phyloP scores from a whole-genome alignment of 257 asterid genomes.

The Nicotiana otophora region DNA sequence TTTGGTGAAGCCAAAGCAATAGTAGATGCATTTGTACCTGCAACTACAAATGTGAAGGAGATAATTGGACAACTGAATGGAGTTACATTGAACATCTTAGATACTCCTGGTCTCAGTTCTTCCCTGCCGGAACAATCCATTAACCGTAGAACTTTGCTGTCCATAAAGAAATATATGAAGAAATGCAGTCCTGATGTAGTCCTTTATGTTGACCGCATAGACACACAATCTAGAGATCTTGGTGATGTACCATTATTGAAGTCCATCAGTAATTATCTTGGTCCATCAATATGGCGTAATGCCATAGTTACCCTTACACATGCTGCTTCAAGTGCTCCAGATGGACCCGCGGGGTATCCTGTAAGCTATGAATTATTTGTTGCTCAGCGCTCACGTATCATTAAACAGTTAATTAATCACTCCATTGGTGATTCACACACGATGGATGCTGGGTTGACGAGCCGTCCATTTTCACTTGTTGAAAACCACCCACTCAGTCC shows the following conservation, averaged over 20 bases:
- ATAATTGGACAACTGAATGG: constrained; percentile 44
- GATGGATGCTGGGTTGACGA: constrained; percentile 18
- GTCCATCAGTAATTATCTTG: constrained; percentile 46
- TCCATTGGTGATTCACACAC: constrained; percentile 23
- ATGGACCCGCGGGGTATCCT: constrained; percentile 49
- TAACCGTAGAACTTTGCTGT: constrained; percentile 41
- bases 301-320: constrained; percentile 62
- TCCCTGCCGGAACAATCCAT: constrained; percentile 39
- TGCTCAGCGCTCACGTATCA: constrained; percentile 30
- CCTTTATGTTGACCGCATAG: constrained; percentile 75
- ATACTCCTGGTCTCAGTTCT: constrained; percentile 79
- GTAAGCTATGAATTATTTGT: constrained; percentile 41
- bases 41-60: constrained; percentile 47
- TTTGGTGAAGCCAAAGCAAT: constrained; percentile 47
- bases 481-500: constrained; percentile 37
- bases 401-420: constrained; percentile 45
- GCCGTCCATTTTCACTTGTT: constrained; percentile 46
- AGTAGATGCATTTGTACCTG: constrained; percentile 61
- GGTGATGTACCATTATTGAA: constrained; percentile 54
- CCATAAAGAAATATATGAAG: constrained; percentile 50
- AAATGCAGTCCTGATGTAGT: constrained; percentile 66
- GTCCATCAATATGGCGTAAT: constrained; percentile 63
- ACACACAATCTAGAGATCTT: constrained; percentile 31
- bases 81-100: constrained; percentile 54
- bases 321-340: constrained; percentile 60